A percentile compares a stretch with the other conserved stretches of the same genome.
phyloP scores from a whole-genome alignment of 1,284 basidiomycete species.

The Ceratobasidium theobromae region DNA sequence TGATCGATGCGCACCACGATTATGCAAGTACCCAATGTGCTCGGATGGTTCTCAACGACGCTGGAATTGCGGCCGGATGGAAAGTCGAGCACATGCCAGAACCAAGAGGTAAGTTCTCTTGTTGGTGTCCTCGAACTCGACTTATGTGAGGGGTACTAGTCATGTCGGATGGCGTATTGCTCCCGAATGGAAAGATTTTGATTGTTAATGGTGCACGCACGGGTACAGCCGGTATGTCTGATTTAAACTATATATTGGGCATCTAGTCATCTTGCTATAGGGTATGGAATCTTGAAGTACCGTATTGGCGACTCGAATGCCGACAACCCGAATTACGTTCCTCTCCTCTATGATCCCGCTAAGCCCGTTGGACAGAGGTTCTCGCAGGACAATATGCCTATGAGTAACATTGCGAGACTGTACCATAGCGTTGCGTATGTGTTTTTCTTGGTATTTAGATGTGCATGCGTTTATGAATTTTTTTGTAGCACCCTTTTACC shows the following conservation, averaged over 20 bases:
- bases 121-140: neutral
- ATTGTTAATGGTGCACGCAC: conserved; percentile 5
- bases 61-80: conserved; percentile 6
- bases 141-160: no score
- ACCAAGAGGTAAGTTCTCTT: neutral
- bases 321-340: neutral
- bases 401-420: neutral
- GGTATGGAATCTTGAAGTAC: neutral
- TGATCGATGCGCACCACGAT: conserved; percentile 7
- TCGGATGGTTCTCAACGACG: neutral
- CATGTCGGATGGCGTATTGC: neutral
- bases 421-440: conserved; percentile 13
- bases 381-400: conserved; percentile 1
- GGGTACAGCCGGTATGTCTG: conserved; percentile 6
- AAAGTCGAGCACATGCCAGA: conserved; percentile 9
- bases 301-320: conserved; percentile 17
- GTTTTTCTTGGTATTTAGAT: no score
- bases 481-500: conserved; percentile 9
- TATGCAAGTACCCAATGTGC: conserved; percentile 11
- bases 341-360: conserved; percentile 2
- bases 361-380: conserved; percentile 3
- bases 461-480: no score
- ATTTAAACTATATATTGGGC: neutral
- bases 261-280: neutral
- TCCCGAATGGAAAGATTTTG: conserved; percentile 7